Evolutionary conservation across 1,284 basidiomycete genomes (phyloP), one percentile per base, ranked within the genome.

Genomic region (Acaromyces ingoldii): DNA sequence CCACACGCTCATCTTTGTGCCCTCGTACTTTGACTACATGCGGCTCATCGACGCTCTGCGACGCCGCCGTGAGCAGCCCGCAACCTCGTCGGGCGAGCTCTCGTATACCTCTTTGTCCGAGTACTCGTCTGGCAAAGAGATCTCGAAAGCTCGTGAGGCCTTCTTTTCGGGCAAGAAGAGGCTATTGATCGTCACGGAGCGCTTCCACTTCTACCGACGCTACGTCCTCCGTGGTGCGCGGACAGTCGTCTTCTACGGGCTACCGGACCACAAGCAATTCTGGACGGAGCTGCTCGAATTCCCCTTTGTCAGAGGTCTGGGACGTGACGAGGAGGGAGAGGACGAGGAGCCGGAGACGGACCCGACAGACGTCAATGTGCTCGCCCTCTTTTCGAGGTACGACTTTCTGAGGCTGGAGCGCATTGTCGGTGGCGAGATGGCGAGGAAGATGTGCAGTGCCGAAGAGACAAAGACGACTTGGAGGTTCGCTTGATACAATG

Each of bases 171-270:
- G 89, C 49, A 87, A 88, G 68, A 90, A 87, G 65, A 80, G 85
- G 0, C 89, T 97, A 79, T 76, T 99, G 21, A 79, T 98, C 58
- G 81, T 97, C 63, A 96, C 89, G 56, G 95, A 99, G 75, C 84
- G 95, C 19, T 96, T 97, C 80, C 91, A 98, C 77, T 99, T 98
- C 76, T 98, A 92, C 81, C 83, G 89, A 57, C 82, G 91, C 83
- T 87, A 61, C 43, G 46, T 55, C 43, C 49, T 54, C 43, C 51
- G 92, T 62, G 95, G 93, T 6, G 88, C 91, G 48, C 85, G 87
- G 53, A 96, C 95, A 58, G 74, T 97, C 52, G 80, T 97, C 25
- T 98, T 96, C 77, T 99, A 97, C 72, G 85, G 83, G 0, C 85
- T 88, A 22, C 93, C 95, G 0, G 85, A 89, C 49, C 90, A 97